These are phyloP conservation scores for Myriosclerotinia duriaeana DNA, from an alignment of 2,329 filamentous ascomycete species.

Conservation along the genomic window DNA sequence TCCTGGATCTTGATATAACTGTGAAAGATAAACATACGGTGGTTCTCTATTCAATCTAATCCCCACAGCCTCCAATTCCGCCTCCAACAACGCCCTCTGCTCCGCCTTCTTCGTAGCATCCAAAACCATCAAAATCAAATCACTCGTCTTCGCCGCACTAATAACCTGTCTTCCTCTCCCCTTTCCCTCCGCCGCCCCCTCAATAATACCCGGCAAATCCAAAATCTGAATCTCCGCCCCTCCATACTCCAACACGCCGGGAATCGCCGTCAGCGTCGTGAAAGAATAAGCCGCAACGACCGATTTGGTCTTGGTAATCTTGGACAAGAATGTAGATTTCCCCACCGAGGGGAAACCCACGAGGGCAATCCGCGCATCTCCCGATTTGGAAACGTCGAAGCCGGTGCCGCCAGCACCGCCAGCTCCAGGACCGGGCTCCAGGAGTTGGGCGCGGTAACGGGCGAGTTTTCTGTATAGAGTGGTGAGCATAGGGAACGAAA, in stretches of 20 bases:
- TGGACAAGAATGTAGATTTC: constrained; percentile 98
- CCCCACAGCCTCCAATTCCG: constrained; percentile 90
- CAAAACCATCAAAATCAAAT: constrained; percentile 93
- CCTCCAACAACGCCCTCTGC: constrained; percentile 84
- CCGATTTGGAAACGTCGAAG: constrained; percentile 93
- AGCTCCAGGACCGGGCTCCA: constrained; percentile 81
- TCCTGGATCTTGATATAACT: background rate
- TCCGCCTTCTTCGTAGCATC: constrained; percentile 96
- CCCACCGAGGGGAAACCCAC: constrained; percentile 99
- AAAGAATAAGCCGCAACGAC: constrained; percentile 96
- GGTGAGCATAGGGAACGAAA: constrained; percentile 8
- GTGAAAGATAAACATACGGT: constrained; percentile 57
- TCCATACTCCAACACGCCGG: constrained; percentile 94
- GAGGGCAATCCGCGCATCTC: constrained; percentile 92
- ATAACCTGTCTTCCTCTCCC: constrained; percentile 95
- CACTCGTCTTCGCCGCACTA: constrained; percentile 95
- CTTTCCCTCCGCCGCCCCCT: constrained; percentile 93
- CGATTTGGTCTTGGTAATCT: constrained; percentile 96
- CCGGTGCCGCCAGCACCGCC: constrained; percentile 77
- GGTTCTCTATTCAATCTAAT: constrained; percentile 90
- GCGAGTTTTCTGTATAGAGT: constrained; percentile 75
- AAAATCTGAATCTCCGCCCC: constrained; percentile 97
- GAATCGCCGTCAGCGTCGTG: constrained; percentile 95
- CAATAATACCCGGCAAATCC: constrained; percentile 96
- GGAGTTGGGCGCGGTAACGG: constrained; percentile 85